Percentiles rank a stretch among this genome's conserved stretches.
Conservation (phyloP, 2,329 filamentous ascomycete genomes). For the Calonectria pteridis region DNA sequence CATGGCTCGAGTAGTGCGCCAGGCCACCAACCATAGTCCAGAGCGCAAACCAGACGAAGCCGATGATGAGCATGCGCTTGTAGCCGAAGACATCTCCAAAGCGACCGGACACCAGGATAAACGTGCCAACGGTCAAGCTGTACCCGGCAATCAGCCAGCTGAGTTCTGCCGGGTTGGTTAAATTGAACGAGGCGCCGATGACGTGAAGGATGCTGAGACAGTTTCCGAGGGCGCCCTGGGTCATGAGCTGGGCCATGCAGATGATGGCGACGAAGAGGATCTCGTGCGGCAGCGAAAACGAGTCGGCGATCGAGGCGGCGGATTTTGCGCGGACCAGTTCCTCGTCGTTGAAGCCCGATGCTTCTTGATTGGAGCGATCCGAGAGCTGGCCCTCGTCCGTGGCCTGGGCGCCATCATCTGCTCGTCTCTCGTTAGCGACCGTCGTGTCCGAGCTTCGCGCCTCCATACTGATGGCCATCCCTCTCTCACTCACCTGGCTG, state of each 20-base stretch:
- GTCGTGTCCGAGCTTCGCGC: not conserved
- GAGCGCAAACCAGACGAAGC: slow-evolving; percentile 66
- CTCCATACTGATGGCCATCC: not conserved
- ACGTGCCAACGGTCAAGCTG: slow-evolving; percentile 51
- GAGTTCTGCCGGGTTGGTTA: slow-evolving; percentile 35
- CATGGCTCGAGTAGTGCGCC: slow-evolving; percentile 52
- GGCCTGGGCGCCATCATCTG: not conserved
- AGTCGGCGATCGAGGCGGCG: slow-evolving; percentile 37
- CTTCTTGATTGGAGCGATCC: not conserved
- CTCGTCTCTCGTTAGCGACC: not conserved
- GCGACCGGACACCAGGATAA: slow-evolving; percentile 68
- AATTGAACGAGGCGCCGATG: slow-evolving; percentile 36
- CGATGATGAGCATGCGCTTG: slow-evolving; percentile 65
- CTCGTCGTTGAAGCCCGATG: not conserved
- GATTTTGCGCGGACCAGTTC: slow-evolving; percentile 36
- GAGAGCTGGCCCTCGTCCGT: not conserved
- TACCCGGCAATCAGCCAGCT: slow-evolving; percentile 62
- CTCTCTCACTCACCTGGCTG: not conserved
- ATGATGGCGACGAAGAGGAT: slow-evolving; percentile 37
- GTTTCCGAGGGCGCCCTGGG: slow-evolving; percentile 39
- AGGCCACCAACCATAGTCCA: slow-evolving; percentile 65
- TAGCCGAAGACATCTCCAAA: slow-evolving; percentile 71
- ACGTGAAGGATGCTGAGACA: slow-evolving; percentile 41
- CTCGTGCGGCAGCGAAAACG: slow-evolving; percentile 32
- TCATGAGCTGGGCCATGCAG: slow-evolving; percentile 44